Evolutionary conservation across 257 asterid species (phyloP), one percentile per base, ranked within the genome.

Genomic region (Lantana camara): DNA sequence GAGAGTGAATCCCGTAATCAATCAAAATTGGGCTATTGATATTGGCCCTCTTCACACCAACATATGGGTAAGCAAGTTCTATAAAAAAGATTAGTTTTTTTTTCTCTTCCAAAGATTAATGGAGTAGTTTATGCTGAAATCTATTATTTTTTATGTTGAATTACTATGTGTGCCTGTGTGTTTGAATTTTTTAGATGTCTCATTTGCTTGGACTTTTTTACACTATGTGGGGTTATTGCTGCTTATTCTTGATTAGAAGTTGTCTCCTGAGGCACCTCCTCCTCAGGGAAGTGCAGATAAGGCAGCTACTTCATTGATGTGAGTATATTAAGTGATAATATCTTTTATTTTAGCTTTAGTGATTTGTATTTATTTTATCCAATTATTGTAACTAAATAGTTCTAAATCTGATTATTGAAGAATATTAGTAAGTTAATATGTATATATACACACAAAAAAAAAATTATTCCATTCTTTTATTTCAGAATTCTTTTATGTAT

Each of bases 171-270:
- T n/a, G n/a, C n/a, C n/a, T n/a, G n/a, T n/a, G n/a, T n/a, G n/a
- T n/a, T n/a, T n/a, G n/a, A n/a, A n/a, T n/a, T n/a, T 17, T 16
- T 2, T 51, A 87, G 96, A 87, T 83, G 34, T 89, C 95, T 34
- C 97, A 91, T 30, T 63, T 87, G 60, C 93, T 90, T 20, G 95
- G 95, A 19, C 30, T 85, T 14, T 90, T 87, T 75, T 90, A 90
- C 70, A 75, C 82, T 80, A 73, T 4, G 81, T 81, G 14, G 97
- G 97, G 7, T 21, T 87, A 55, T 47, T 90, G 62, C 94, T 81
- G 41, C 77, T 83, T n/a, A 30, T 68, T 21, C 58, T 90, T 52
- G 95, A 90, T 60, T 82, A 80, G 9, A 74, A 35, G 45, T 23
- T 66, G 27, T 64, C 77, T 15, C 37, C 72, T 3, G 16, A 68